Evolutionary conservation across 2,329 filamentous ascomycete genomes (phyloP), one percentile per base, ranked within the genome.

Genomic region (Lachnellula arida): DNA sequence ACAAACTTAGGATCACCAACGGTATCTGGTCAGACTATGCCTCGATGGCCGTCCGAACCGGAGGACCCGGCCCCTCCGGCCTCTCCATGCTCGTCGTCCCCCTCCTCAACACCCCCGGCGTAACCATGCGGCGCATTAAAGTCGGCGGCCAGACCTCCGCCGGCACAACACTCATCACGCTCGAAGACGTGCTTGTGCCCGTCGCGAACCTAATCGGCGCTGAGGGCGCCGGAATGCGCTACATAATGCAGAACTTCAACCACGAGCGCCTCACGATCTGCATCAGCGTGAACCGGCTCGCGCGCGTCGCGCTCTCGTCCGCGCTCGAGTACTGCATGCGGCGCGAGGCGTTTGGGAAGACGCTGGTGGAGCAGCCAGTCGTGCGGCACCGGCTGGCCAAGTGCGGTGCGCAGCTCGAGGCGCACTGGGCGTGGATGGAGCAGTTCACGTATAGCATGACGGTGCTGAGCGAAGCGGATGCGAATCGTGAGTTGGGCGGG

Each of bases 211-310:
- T 91, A 7, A 82, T 91, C 55, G 88, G 87, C 3, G 63, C 76
- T 19, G 87, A 91, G 69, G 87, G 86, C 11, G 74, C 80, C 65
- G 88, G 88, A 5, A 90, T 91, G 86, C 79, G 76, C 56, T 88
- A 88, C 66, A 81, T 88, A 65, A 89, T 88, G 85, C 86, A 82
- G 53, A 89, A 91, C 72, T 91, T 91, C 79, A 91, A 91, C 73
- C 87, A 91, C 69, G 88, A 91, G 70, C 81, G 87, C 0, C 75
- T 91, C 11, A 78, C 78, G 15, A 88, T 91, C 60, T 77, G 83
- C 0, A 81, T 90, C 14, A 79, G 81, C 0, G 79, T 81, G 1
- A 87, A 85, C 1, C 76, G 87, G 2, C 77, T 84, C 64, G 78
- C 85, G 0, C 76, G 81, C 8, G 82, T 87, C 2, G 84, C 82